Evolutionary conservation across 345 rosid genomes (phyloP), one percentile per base, ranked within the genome.

Genomic region (Punica granatum): DNA sequence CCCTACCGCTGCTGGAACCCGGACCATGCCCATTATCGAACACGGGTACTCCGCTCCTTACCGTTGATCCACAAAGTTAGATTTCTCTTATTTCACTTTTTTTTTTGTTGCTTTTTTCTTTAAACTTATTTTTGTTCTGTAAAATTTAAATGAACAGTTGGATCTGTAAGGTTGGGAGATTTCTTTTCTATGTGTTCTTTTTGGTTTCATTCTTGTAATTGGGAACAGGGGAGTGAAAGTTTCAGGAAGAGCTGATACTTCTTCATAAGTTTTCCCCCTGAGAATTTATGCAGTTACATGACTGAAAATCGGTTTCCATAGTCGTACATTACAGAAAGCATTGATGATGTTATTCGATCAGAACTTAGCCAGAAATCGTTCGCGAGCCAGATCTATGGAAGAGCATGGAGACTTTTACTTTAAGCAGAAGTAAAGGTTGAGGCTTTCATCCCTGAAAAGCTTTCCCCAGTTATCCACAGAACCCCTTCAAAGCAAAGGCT

Each of bases 21-120:
- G 95, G 62, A 91, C 99, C 23, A 18, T 72, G 66, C 97, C 96
- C 25, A 67, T 70, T 31, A 83, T 90, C 73, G 96, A 91, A 77
- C 90, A 85, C 68, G 83, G 81, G 64, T 85, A 81, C 67, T 56
- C 33, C 23, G 79, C 81, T 73, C 64, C 73, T 58, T 66, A 65
- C 23, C 51, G 63, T 63, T 73, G 75, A 72, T 58, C n/a, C 12
- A 37, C 23, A 35, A 15, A 56, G 34, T n/a, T 51, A 30, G 19
- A 18, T 13, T 56, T 61, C 41, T 18, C 12, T 33, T 16, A 33
- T 31, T 13, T 31, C 21, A 11, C 14, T 34, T 28, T 31, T 28
- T 3, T 6, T 34, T 13, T 46, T 3, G 46, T 46, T n/a, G n/a
- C n/a, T n/a, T n/a, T n/a, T n/a, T n/a, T n/a, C n/a, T n/a, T n/a